A percentile compares a stretch with the other conserved stretches of the same genome.
phyloP scores from a whole-genome alignment of 257 asterid genomes.

The Capsicum chinense region DNA sequence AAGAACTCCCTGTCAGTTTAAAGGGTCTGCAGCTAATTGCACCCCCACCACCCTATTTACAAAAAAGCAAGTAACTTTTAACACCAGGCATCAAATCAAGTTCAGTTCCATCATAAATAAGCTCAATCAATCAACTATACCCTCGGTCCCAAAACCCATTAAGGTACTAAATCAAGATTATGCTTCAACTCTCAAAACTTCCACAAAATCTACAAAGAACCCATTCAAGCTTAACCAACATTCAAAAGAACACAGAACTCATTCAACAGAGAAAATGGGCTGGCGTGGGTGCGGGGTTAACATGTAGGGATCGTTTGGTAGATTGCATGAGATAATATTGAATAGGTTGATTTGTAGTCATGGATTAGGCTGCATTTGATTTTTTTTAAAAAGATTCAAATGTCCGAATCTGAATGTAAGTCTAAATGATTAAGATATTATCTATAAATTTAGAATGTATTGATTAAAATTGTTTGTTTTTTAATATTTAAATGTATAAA shows the following conservation, averaged over 20 bases:
- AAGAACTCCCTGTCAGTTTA: conserved; percentile 50
- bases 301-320: too few relatives aligned
- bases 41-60: conserved; percentile 4
- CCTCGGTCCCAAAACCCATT: background rate
- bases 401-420: too few relatives aligned
- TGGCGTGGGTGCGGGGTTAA: too few relatives aligned
- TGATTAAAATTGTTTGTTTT: too few relatives aligned
- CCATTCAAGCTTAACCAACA: background rate
- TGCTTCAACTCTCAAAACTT: background rate
- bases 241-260: background rate
- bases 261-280: too few relatives aligned
- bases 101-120: background rate
- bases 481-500: too few relatives aligned
- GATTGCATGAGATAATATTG: too few relatives aligned
- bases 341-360: too few relatives aligned
- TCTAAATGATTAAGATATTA: too few relatives aligned
- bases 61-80: background rate
- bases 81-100: conserved; percentile 11
- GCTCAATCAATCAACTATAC: background rate
- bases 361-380: too few relatives aligned
- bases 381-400: too few relatives aligned
- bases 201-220: background rate
- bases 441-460: too few relatives aligned
- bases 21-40: conserved; percentile 13
- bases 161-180: conserved; percentile 8